Evolutionary conservation across 2,329 filamentous ascomycete species (phyloP), one percentile per base, ranked within the genome.

Genomic region (Botrytis aclada): DNA sequence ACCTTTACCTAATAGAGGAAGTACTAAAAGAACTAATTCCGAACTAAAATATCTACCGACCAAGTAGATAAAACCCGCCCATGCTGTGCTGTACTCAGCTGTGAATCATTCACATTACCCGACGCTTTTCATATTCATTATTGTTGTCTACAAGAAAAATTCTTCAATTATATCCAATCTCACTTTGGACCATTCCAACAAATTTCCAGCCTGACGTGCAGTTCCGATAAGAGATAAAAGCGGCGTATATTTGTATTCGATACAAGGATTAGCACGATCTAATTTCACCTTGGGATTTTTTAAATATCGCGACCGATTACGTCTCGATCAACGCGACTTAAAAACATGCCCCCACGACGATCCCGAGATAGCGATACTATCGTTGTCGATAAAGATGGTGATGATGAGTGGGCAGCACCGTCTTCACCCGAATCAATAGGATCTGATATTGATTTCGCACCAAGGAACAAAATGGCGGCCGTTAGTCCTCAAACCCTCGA

Each of bases 331-430:
- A 58, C 65, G 34, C 65, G 65, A 69, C 34, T 47, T 69, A 18
- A n/a, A n/a, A 69, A 47, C 54, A 72, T 69, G 56, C 54, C 63
- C 56, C 56, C 66, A 70, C 71, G 71, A 70, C 60, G 37, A 69
- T 37, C 29, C n/a, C 65, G 56, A 34, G 71, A 77, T 64, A 70
- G 71, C 72, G 74, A 78, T 73, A 76, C 77, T 16, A 78, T 79
- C 45, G 72, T 76, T 54, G 75, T 78, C 29, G 79, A 79, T 73
- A 73, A 74, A 72, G 78, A 80, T 69, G 74, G 73, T 69, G 78
- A 80, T 65, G 74, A 77, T 45, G 70, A 65, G 25, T 75, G 73
- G 73, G 74, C 74, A 8, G 71, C 71, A 58, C 74, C 74, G 29
- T 77, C 76, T 10, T 77, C 77, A 20, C 75, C 76, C 51, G 74